These are phyloP conservation scores for Lasiodiplodia theobromae DNA, from an alignment of 2,329 filamentous ascomycete genomes.

Conservation along the genomic window DNA sequence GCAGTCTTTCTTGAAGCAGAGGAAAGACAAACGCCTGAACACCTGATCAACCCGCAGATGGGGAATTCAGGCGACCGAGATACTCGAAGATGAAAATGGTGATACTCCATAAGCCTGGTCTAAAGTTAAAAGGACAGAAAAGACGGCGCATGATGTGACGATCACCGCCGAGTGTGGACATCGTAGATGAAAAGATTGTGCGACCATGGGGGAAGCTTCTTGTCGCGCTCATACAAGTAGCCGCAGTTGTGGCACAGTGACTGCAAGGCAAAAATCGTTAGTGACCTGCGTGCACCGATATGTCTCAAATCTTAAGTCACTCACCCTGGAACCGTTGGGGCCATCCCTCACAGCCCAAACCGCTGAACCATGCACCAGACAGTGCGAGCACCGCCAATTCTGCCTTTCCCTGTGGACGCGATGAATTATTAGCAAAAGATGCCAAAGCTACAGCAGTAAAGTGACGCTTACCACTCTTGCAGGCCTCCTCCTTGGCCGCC, in stretches of 20 bases:
- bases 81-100: constrained; percentile 1
- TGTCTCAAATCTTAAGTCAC: constrained; percentile 43
- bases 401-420: constrained; percentile 67
- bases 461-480: constrained; percentile 48
- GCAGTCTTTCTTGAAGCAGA: not conserved
- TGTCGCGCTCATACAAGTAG: constrained; percentile 85
- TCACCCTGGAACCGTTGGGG: constrained; percentile 80
- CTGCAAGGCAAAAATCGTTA: constrained; percentile 51
- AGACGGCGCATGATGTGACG: not conserved
- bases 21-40: constrained; percentile 13
- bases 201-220: constrained; percentile 79
- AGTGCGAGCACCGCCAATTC: constrained; percentile 89
- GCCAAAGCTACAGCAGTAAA: not conserved
- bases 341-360: constrained; percentile 97
- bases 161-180: constrained; percentile 25
- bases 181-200: constrained; percentile 69
- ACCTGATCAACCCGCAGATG: constrained; percentile 8
- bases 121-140: constrained; percentile 10
- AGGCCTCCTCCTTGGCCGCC: constrained; percentile 71
- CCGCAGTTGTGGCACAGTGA: constrained; percentile 94
- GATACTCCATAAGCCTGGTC: constrained; percentile 25
- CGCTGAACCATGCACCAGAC: constrained; percentile 83
- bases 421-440: constrained; percentile 16
- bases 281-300: not conserved
- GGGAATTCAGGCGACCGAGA: not conserved